A percentile compares a stretch with the other conserved stretches of the same genome.
Conservation (phyloP, 352 stramenopile genomes). For the Globisporangium nagaii region DNA sequence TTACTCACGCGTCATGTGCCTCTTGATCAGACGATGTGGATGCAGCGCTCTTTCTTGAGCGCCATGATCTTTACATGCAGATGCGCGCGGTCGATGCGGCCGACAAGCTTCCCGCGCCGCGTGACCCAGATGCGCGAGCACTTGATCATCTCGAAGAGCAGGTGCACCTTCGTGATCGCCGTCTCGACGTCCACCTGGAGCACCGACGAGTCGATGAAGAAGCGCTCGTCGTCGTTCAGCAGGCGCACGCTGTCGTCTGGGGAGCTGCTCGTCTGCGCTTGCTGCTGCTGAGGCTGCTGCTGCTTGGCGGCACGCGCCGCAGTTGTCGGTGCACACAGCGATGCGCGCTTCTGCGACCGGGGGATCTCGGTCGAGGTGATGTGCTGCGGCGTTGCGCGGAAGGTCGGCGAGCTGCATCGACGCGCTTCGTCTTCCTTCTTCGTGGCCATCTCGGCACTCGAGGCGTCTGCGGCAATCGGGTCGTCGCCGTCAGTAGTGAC, state of each 20-base stretch:
- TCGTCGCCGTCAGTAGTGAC: neutral
- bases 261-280: neutral
- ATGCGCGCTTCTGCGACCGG: neutral
- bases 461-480: neutral
- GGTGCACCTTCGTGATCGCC: conserved; percentile 53
- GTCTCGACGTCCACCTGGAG: conserved; percentile 54
- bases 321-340: neutral
- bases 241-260: conserved; percentile 5
- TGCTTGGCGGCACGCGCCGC: neutral
- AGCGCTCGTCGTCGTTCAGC: conserved; percentile 14
- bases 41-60: conserved; percentile 15
- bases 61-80: conserved; percentile 31
- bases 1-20: neutral
- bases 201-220: conserved; percentile 38
- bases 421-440: conserved; percentile 8
- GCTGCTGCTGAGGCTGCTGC: neutral
- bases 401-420: conserved; percentile 1
- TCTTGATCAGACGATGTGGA: conserved; percentile 10
- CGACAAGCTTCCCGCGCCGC: conserved; percentile 42
- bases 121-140: conserved; percentile 55
- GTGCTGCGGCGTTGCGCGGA: neutral
- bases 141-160: conserved; percentile 76
- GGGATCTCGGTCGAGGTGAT: neutral
- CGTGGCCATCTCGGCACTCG: neutral
- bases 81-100: conserved; percentile 43